A percentile compares a stretch with the other conserved stretches of the same genome.
Conservation (phyloP, 2,329 filamentous ascomycete genomes). For the Aspergillus fumigatus region DNA sequence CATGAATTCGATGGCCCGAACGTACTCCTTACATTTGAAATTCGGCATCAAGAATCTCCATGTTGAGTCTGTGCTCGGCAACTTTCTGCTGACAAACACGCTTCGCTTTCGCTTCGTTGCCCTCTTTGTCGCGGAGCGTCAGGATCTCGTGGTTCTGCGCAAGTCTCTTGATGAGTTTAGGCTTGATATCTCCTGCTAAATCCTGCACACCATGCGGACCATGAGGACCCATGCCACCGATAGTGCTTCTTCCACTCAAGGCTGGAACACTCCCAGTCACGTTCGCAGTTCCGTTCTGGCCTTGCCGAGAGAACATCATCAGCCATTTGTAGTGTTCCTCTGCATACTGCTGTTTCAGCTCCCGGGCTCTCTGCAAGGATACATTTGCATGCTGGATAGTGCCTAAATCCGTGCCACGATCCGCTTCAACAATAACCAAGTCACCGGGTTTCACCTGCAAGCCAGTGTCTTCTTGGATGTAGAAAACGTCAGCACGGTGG, state of each 20-base stretch:
- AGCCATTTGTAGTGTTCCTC: conserved; percentile 98
- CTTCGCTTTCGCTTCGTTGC: conserved; percentile 95
- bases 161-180: conserved; percentile 93
- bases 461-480: conserved; percentile 92
- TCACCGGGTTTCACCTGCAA: conserved; percentile 87
- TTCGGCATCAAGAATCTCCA: conserved; percentile 98
- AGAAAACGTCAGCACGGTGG: conserved; percentile 90
- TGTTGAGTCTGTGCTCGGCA: conserved; percentile 86
- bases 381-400: conserved; percentile 87
- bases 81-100: conserved; percentile 96
- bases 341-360: conserved; percentile 83
- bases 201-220: conserved; percentile 70
- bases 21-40: conserved; percentile 82
- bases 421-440: conserved; percentile 94
- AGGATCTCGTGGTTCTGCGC: conserved; percentile 89
- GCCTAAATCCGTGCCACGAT: conserved; percentile 90
- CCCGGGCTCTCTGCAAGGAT: conserved; percentile 80
- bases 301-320: conserved; percentile 94
- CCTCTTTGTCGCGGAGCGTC: conserved; percentile 88
- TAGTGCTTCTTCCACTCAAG: conserved; percentile 62
- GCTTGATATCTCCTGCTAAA: conserved; percentile 73
- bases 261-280: conserved; percentile 57
- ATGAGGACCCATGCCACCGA: conserved; percentile 73
- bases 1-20: not conserved
- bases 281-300: conserved; percentile 41